Conservation (phyloP, 176 grass and related monocot genomes). For the Aegilops umbellulata region DNA sequence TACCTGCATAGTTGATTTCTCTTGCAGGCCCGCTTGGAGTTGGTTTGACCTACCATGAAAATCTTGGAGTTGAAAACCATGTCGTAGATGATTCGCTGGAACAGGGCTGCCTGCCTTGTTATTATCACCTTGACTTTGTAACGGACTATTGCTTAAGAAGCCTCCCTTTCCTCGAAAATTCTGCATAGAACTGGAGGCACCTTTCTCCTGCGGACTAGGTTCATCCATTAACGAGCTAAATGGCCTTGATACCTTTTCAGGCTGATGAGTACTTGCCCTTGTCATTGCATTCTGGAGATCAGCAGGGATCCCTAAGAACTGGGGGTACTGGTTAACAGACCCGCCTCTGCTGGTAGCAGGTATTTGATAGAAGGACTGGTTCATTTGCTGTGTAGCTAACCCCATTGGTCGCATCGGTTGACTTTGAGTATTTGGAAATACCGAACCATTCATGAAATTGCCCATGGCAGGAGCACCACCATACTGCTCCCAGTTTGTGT, state of each 20-base stretch:
- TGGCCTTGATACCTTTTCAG: slow-evolving; percentile 55
- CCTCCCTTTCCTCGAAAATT: slow-evolving; percentile 69
- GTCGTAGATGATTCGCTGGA: slow-evolving; percentile 55
- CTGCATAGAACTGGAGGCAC: slow-evolving; percentile 52
- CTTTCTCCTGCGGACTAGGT: slow-evolving; percentile 41
- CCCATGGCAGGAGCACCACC: slow-evolving; percentile 45
- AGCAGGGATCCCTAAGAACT: slow-evolving; percentile 66
- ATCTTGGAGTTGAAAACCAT: slow-evolving; percentile 54
- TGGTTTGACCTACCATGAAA: slow-evolving; percentile 53
- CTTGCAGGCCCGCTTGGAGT: slow-evolving; percentile 48
- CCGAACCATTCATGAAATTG: slow-evolving; percentile 69
- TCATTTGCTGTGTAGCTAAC: slow-evolving; percentile 58
- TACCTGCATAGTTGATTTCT: slow-evolving; percentile 48
- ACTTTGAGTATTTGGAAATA: slow-evolving; percentile 54
- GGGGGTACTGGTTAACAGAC: slow-evolving; percentile 70
- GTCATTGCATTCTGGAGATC: slow-evolving; percentile 54
- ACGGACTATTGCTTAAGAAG: slow-evolving; percentile 42
- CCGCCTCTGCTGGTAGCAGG: slow-evolving; percentile 47
- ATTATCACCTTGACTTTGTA: slow-evolving; percentile 48
- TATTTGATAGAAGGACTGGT: slow-evolving; percentile 72
- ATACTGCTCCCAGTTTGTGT: slow-evolving; percentile 68
- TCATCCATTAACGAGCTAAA: slow-evolving; percentile 53
- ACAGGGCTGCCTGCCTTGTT: slow-evolving; percentile 49
- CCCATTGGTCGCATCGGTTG: slow-evolving; percentile 64
- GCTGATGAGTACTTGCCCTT: slow-evolving; percentile 50